phyloP scores from a whole-genome alignment of 495 filamentous ascomycete genomes.

The Talaromyces proteolyticus region DNA sequence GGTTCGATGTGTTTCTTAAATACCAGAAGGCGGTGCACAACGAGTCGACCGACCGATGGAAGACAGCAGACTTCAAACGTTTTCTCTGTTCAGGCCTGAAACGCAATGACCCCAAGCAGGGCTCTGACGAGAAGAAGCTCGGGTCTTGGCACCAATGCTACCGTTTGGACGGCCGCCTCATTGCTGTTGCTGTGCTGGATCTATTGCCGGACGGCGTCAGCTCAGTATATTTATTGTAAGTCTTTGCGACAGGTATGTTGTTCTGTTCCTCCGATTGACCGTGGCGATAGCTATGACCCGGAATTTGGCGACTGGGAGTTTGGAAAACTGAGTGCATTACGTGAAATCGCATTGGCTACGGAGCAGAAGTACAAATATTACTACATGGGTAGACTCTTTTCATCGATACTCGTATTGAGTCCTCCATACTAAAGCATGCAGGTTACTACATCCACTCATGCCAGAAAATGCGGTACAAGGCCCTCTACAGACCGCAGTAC shows the following conservation, averaged over 20 bases:
- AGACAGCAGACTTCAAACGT: slow-evolving; percentile 61
- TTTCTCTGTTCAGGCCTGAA: slow-evolving; percentile 87
- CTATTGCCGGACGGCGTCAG: slow-evolving; percentile 82
- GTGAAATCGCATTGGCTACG: slow-evolving; percentile 73
- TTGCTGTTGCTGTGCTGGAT: slow-evolving; percentile 87
- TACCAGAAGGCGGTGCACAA: slow-evolving; percentile 81
- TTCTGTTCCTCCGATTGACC: background rate
- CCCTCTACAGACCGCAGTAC: slow-evolving; percentile 74
- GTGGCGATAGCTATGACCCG: slow-evolving; percentile 58
- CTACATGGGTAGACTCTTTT: slow-evolving; percentile 60
- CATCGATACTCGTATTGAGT: background rate
- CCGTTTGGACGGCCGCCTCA: slow-evolving; percentile 78
- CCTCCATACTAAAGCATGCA: slow-evolving; percentile 14
- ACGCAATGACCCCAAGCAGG: slow-evolving; percentile 33
- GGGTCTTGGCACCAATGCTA: slow-evolving; percentile 97
- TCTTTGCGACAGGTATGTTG: background rate
- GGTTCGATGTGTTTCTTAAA: slow-evolving; percentile 67
- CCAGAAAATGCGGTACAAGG: slow-evolving; percentile 87
- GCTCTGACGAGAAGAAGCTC: slow-evolving; percentile 52
- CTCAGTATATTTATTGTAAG: slow-evolving; percentile 85
- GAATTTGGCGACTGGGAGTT: slow-evolving; percentile 74
- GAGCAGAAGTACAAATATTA: slow-evolving; percentile 71
- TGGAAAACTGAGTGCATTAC: slow-evolving; percentile 82
- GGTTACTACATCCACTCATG: slow-evolving; percentile 69
- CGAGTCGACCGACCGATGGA: slow-evolving; percentile 63